phyloP scores from a whole-genome alignment of 495 filamentous ascomycete species.

The Rhizodiscina lignyota region DNA sequence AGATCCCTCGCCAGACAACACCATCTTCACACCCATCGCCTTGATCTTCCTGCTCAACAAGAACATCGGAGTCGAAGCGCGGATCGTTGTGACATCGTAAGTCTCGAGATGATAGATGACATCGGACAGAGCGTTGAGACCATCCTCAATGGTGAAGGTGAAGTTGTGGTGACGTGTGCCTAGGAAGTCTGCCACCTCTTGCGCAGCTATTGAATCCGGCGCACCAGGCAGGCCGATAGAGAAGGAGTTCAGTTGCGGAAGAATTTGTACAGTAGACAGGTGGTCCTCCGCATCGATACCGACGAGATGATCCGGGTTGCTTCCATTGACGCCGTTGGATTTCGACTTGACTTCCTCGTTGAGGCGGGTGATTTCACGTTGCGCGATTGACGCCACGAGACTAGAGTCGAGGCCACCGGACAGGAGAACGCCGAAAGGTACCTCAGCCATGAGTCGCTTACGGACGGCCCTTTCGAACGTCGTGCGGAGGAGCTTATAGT shows the following conservation, averaged over 20 bases:
- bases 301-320: conserved; percentile 53
- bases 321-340: conserved; percentile 19
- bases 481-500: conserved; percentile 63
- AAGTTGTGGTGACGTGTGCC: conserved; percentile 95
- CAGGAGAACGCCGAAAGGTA: conserved; percentile 89
- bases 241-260: conserved; percentile 93
- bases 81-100: conserved; percentile 95
- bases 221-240: conserved; percentile 87
- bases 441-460: conserved; percentile 96
- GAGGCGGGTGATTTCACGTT: conserved; percentile 70
- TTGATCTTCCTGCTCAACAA: conserved; percentile 96
- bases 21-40: conserved; percentile 98
- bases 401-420: conserved; percentile 94
- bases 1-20: conserved; percentile 85
- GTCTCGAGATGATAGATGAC: conserved; percentile 97
- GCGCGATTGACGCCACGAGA: conserved; percentile 86
- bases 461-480: conserved; percentile 81
- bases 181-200: conserved; percentile 83
- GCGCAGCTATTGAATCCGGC: conserved; percentile 76
- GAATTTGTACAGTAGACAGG: conserved; percentile 74
- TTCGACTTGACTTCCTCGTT: conserved; percentile 30
- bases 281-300: conserved; percentile 87
- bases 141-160: conserved; percentile 94
- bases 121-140: conserved; percentile 85
- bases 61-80: conserved; percentile 98